Percentiles rank a stretch among this genome's conserved stretches.
These are phyloP conservation scores for Puccinia novopanici DNA, from an alignment of 1,284 basidiomycete species.

Conservation along the genomic window DNA sequence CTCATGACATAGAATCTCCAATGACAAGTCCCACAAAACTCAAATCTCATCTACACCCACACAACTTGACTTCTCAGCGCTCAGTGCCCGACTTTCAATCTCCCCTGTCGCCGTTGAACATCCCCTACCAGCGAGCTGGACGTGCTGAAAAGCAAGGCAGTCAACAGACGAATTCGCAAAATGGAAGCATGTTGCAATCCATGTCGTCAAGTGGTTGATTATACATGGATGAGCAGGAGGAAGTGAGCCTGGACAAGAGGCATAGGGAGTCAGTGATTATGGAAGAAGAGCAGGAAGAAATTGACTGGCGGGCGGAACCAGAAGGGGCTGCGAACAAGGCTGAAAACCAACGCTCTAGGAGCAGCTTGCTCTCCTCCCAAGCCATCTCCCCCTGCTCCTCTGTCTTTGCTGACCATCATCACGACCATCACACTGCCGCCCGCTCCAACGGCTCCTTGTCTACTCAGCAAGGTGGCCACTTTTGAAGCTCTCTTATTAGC, in stretches of 20 bases:
- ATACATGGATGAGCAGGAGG: too few relatives aligned
- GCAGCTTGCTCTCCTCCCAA: too few relatives aligned
- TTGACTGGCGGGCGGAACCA: too few relatives aligned
- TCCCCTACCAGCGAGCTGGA: background rate
- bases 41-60: too few relatives aligned
- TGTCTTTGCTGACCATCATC: conserved; percentile 8
- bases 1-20: too few relatives aligned
- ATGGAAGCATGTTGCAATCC: background rate
- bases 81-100: background rate
- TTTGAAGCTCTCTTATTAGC: conserved; percentile 4
- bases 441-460: background rate
- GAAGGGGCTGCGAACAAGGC: too few relatives aligned
- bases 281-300: too few relatives aligned
- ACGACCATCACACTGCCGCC: background rate
- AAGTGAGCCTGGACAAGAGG: too few relatives aligned
- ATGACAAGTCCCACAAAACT: too few relatives aligned
- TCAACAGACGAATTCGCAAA: background rate
- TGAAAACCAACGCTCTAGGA: too few relatives aligned
- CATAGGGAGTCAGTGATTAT: too few relatives aligned
- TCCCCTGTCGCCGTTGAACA: background rate
- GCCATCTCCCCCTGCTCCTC: conserved; percentile 15
- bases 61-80: conserved; percentile 8
- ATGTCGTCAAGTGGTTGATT: too few relatives aligned
- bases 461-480: background rate
- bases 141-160: background rate